phyloP scores from a whole-genome alignment of 345 rosid species.

The Leavenworthia alabamica region DNA sequence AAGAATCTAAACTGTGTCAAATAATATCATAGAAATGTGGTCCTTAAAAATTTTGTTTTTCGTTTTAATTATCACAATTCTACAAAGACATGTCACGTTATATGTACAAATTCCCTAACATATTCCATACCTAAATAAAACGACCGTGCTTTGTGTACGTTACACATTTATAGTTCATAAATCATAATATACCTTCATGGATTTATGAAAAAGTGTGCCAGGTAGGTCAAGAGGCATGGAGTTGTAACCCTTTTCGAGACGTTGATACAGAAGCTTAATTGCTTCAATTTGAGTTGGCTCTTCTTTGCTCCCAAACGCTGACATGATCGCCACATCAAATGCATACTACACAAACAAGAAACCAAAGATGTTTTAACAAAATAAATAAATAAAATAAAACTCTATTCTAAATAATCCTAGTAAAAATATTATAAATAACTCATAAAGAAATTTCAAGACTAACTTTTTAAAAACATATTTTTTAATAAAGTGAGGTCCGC shows the following conservation, averaged over 20 bases:
- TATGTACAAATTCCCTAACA: not conserved
- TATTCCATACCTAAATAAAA: not conserved
- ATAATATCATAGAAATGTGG: constrained; percentile 15
- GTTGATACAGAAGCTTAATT: constrained; percentile 61
- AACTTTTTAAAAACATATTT: not conserved
- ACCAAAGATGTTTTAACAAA: not conserved
- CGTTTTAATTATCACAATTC: not conserved
- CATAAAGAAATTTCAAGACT: not conserved
- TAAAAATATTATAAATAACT: not conserved
- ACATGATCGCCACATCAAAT: constrained; percentile 86
- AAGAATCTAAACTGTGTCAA: constrained; percentile 21
- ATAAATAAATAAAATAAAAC: not conserved
- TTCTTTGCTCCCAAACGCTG: constrained; percentile 60
- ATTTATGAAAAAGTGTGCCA: constrained; percentile 69
- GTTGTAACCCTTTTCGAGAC: constrained; percentile 78
- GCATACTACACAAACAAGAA: constrained; percentile 53
- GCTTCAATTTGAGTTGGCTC: constrained; percentile 44
- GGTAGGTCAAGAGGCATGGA: constrained; percentile 90
- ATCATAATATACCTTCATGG: constrained; percentile 56
- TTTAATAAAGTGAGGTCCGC: not conserved
- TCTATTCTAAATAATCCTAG: not conserved
- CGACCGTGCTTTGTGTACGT: not conserved
- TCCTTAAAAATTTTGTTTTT: not conserved
- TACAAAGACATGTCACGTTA: constrained; percentile 1
- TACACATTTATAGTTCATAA: not conserved